phyloP scores from a whole-genome alignment of 2,329 filamentous ascomycete species.

The Emmonsia crescens region DNA sequence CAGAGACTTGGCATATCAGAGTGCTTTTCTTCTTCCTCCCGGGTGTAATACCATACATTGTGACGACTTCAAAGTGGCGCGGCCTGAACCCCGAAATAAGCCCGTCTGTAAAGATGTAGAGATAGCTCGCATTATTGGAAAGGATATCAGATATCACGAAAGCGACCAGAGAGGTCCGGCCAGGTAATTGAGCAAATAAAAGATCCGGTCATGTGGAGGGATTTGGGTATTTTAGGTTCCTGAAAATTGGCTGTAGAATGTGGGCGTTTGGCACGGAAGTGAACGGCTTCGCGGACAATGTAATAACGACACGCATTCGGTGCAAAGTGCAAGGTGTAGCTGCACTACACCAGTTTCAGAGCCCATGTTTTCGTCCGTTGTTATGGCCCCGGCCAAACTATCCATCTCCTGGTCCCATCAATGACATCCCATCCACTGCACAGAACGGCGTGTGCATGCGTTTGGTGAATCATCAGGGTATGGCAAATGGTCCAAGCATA shows the following conservation, averaged over 20 bases:
- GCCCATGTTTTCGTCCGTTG: not conserved
- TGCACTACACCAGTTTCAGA: not conserved
- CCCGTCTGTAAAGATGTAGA: not conserved
- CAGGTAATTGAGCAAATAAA: too few relatives aligned
- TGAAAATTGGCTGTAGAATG: too few relatives aligned
- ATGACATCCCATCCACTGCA: not conserved
- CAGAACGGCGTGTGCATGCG: too few relatives aligned
- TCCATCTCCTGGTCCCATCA: too few relatives aligned
- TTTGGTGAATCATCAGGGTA: too few relatives aligned
- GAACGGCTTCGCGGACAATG: not conserved
- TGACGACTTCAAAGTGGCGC: not conserved
- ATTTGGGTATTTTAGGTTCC: too few relatives aligned
- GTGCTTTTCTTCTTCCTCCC: not conserved
- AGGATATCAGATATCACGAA: too few relatives aligned
- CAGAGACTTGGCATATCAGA: not conserved
- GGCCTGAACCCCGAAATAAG: not conserved
- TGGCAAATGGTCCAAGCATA: too few relatives aligned
- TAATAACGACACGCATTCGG: not conserved
- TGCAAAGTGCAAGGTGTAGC: not conserved
- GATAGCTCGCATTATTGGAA: too few relatives aligned
- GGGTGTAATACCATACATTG: not conserved
- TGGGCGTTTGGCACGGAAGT: not conserved
- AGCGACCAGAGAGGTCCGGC: too few relatives aligned
- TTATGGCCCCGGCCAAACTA: not conserved
- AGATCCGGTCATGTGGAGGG: too few relatives aligned